Base-by-base conservation (phyloP, 306 rosid genomes). In the Dicorynia guianensis region DNA sequence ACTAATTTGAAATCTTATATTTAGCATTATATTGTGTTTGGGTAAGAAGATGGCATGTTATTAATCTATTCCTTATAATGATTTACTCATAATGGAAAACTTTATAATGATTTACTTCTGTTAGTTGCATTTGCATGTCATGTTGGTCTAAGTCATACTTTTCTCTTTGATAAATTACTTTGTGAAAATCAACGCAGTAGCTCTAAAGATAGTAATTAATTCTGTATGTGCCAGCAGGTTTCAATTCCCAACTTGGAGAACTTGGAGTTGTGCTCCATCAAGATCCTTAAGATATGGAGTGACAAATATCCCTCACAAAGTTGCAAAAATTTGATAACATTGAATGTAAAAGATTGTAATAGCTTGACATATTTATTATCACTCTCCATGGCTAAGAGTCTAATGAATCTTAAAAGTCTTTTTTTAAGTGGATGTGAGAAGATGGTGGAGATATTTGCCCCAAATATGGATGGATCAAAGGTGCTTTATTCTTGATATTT, bases 371-470 rank as follows among this genome's bases (percentile, higher is more conserved):
- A 63, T 30, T 57, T 81, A 8, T 3, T 71, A 0, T 39, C 85
- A 18, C 11, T 69, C 54, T 62, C 76, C 1, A 59, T 75, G 80
- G 87, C 83, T 2, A 38, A 6, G 13, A 35, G 69, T 57, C 33
- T 84, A 4, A 40, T 6, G 20, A 81, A 66, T 11, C 87, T 89
- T 34, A 59, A 80, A 69, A 76, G 46, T 15, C 85, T 89, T 10
- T 30, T 52, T 1, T 25, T 89, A 49, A 11, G 48, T 2, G 7
- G 5, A 2, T 89, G 91, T 52, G 0, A n/a, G 3, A 20, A 4
- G 20, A 83, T 89, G 87, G 34, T 11, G 40, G 44, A 9, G 18
- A 64, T 87, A 40, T 48, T 82, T 25, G 4, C 0, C 5, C 11
- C n/a, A 3, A 39, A 25, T 5, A 0, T 5, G 12, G 8, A 0